phyloP scores from a whole-genome alignment of 352 stramenopile species.

The Globisporangium spinosum region DNA sequence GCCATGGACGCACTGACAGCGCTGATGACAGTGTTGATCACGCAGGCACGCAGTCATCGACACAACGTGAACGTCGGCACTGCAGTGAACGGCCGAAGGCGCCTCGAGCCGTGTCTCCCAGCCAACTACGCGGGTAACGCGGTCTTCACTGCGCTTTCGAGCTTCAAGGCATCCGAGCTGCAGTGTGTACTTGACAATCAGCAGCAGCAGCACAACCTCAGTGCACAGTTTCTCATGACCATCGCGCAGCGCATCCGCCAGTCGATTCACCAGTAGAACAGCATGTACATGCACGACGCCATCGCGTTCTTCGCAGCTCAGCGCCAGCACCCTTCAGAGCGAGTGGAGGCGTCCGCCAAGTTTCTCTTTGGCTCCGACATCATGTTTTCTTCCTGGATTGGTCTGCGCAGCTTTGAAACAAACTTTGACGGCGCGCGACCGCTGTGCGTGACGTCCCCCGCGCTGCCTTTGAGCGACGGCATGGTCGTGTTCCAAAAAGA shows the following conservation, averaged over 20 bases:
- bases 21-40: slow-evolving; percentile 13
- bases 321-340: neutral
- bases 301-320: slow-evolving; percentile 12
- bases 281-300: slow-evolving; percentile 16
- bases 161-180: slow-evolving; percentile 2
- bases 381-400: slow-evolving; percentile 19
- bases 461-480: slow-evolving; percentile 11
- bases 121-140: slow-evolving; percentile 18
- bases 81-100: slow-evolving; percentile 13
- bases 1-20: slow-evolving; percentile 17
- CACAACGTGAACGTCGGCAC: slow-evolving; percentile 10
- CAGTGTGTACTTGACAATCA: neutral
- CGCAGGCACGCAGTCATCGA: slow-evolving; percentile 13
- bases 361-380: slow-evolving; percentile 21
- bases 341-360: slow-evolving; percentile 12
- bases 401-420: slow-evolving; percentile 7
- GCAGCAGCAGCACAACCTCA: neutral
- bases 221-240: neutral
- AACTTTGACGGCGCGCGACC: slow-evolving; percentile 13
- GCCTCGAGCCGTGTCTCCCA: slow-evolving; percentile 10
- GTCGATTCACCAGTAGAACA: slow-evolving; percentile 10
- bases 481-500: slow-evolving; percentile 18
- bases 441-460: slow-evolving; percentile 2
- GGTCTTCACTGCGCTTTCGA: slow-evolving; percentile 20
- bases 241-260: slow-evolving; percentile 13